Evolutionary conservation across 2,329 filamentous ascomycete species (phyloP).

Genomic region (Cladobotryum protrusum): DNA sequence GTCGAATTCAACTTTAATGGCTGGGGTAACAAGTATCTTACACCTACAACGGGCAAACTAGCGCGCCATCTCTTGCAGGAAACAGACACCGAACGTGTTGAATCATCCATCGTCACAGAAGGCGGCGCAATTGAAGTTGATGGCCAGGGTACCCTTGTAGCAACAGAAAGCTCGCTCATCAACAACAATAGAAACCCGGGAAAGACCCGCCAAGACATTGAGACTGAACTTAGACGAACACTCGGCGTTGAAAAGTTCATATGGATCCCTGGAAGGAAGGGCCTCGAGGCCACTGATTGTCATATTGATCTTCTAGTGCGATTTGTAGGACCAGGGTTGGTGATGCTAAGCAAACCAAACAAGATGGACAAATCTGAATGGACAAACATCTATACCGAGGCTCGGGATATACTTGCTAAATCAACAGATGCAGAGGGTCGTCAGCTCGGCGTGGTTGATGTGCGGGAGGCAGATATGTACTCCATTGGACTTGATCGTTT

Average conservation of each 20-base stretch:
- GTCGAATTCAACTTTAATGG: conserved; percentile 22
- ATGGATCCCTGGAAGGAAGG: conserved; percentile 20
- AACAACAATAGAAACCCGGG: too few species aligned
- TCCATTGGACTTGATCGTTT: too few species aligned
- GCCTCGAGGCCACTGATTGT: conserved; percentile 20
- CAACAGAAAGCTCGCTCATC: too few species aligned
- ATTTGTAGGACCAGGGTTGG: neutral
- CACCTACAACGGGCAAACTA: too few species aligned
- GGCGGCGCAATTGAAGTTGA: too few species aligned
- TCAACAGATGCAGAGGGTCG: conserved; percentile 3
- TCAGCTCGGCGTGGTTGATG: too few species aligned
- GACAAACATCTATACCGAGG: conserved; percentile 16
- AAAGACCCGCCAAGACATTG: too few species aligned
- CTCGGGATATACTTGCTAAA: conserved; percentile 18
- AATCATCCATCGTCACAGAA: too few species aligned
- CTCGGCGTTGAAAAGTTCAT: conserved; percentile 20
- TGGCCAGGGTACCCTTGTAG: too few species aligned
- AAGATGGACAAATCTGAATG: neutral
- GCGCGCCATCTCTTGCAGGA: too few species aligned
- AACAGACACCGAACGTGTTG: too few species aligned
- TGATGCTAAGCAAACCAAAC: conserved; percentile 12
- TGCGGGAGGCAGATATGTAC: too few species aligned
- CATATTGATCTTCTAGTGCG: conserved; percentile 23
- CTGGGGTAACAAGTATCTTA: conserved; percentile 11
- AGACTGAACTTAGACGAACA: conserved; percentile 12